Evolutionary conservation across 208 protist species (phyloP).

Genomic region (Trypanosoma cruzi): DNA sequence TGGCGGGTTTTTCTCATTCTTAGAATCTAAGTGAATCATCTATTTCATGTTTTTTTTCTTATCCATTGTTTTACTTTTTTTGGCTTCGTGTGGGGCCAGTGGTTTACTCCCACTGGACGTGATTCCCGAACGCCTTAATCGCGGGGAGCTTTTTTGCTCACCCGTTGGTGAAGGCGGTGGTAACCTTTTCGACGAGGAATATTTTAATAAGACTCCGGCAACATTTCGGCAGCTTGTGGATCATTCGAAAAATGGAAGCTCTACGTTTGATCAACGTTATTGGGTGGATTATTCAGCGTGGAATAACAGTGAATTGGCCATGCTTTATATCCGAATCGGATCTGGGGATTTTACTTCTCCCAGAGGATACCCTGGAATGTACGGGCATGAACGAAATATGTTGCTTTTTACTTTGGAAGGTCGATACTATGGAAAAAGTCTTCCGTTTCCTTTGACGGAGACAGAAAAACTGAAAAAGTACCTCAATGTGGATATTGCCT

Average conservation of each 20-base stretch:
- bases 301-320: conserved; percentile 19
- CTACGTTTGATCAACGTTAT: conserved; percentile 38
- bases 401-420: conserved; percentile 45
- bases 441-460: conserved; percentile 34
- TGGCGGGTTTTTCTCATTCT: too few relatives aligned
- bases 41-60: too few relatives aligned
- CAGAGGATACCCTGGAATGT: conserved; percentile 32
- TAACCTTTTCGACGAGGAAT: conserved; percentile 6
- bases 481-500: conserved; percentile 35
- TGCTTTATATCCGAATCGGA: conserved; percentile 41
- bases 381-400: conserved; percentile 27
- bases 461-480: conserved; percentile 23
- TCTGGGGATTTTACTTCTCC: conserved; percentile 24
- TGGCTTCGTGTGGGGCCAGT: too few relatives aligned
- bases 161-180: too few relatives aligned
- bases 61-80: too few relatives aligned
- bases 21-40: too few relatives aligned
- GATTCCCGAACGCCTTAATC: too few relatives aligned
- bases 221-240: conserved; percentile 30
- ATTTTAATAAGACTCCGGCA: conserved; percentile 30
- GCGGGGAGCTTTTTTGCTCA: too few relatives aligned
- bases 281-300: conserved; percentile 36
- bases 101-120: too few relatives aligned
- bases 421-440: conserved; percentile 48
- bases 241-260: conserved; percentile 18